Conservation (phyloP, 768 basidiomycete genomes). For the Suillus decipiens region DNA sequence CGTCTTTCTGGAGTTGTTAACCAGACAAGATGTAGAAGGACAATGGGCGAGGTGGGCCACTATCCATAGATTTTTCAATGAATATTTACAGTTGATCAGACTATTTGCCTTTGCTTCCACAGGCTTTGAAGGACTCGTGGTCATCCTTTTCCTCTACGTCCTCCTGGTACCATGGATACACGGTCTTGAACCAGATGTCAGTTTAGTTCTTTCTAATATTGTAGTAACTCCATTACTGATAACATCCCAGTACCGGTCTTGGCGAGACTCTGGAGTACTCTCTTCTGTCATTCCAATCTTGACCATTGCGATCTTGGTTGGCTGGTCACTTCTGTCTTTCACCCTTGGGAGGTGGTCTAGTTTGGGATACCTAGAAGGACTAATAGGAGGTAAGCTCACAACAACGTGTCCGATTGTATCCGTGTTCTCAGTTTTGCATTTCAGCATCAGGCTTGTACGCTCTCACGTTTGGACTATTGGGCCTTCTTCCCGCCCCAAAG, state of each 20-base stretch:
- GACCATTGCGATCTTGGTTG: constrained; percentile 67
- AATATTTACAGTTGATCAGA: constrained; percentile 33
- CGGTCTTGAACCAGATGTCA: constrained; percentile 69
- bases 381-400: constrained; percentile 56
- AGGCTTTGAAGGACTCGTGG: constrained; percentile 57
- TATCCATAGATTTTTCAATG: no score
- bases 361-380: constrained; percentile 64
- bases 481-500: constrained; percentile 67
- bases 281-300: constrained; percentile 71
- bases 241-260: constrained; percentile 62
- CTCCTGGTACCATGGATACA: constrained; percentile 65
- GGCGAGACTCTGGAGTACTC: constrained; percentile 70
- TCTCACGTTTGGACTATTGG: constrained; percentile 72
- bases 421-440: constrained; percentile 9
- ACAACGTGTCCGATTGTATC: background rate
- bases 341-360: constrained; percentile 68
- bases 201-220: constrained; percentile 43
- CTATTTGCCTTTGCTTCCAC: constrained; percentile 55
- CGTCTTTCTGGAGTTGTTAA: constrained; percentile 46
- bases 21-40: constrained; percentile 37
- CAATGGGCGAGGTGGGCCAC: constrained; percentile 50
- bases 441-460: constrained; percentile 71
- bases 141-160: constrained; percentile 73
- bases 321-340: constrained; percentile 63
- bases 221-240: background rate